Conservation (phyloP, 2,329 filamentous ascomycete genomes). For the Stylonectria norvegica region DNA sequence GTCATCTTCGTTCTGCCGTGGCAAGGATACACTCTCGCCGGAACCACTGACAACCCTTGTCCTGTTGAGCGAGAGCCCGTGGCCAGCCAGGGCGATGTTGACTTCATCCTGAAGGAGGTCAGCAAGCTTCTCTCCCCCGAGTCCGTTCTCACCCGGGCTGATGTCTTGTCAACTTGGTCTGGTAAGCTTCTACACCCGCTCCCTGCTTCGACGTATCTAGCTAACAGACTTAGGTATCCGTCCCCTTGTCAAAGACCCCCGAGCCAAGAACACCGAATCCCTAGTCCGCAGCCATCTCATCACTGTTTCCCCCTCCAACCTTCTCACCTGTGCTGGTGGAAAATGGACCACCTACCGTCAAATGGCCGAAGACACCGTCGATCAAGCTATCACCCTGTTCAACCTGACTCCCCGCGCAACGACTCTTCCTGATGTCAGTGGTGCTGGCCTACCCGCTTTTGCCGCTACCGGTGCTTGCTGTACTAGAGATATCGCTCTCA, state of each 20-base stretch:
- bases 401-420: constrained; percentile 52
- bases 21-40: constrained; percentile 83
- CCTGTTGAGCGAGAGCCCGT: constrained; percentile 65
- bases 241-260: constrained; percentile 75
- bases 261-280: constrained; percentile 77
- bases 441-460: constrained; percentile 47
- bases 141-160: constrained; percentile 68
- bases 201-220: too few relatives aligned
- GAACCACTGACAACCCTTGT: constrained; percentile 75
- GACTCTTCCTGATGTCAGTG: constrained; percentile 61
- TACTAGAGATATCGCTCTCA: constrained; percentile 68
- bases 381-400: constrained; percentile 70
- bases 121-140: constrained; percentile 73
- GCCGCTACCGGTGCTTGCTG: constrained; percentile 68
- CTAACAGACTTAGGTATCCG: constrained; percentile 53
- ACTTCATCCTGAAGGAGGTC: constrained; percentile 78
- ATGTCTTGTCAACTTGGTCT: constrained; percentile 79
- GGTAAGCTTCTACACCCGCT: constrained; percentile 43
- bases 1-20: constrained; percentile 86
- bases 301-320: constrained; percentile 68
- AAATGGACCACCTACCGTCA: constrained; percentile 90
- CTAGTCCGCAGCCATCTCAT: constrained; percentile 80
- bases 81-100: constrained; percentile 72
- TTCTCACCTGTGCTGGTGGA: constrained; percentile 77
- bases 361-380: constrained; percentile 83